These are phyloP conservation scores for Epichloe coenophiala DNA, from an alignment of 2,329 filamentous ascomycete species.

Conservation along the genomic window DNA sequence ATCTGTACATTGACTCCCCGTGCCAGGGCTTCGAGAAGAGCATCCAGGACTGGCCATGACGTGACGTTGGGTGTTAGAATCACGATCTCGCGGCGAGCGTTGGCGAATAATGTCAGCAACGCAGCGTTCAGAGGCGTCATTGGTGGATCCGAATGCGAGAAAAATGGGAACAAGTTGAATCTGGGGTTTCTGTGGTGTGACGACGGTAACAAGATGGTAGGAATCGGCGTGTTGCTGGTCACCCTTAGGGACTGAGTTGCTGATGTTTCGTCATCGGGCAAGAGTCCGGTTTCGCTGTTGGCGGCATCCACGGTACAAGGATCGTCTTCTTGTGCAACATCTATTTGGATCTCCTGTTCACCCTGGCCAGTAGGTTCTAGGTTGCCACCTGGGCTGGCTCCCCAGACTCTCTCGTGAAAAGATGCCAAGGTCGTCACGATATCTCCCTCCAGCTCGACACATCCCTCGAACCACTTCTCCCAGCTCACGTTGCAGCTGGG, in stretches of 20 bases:
- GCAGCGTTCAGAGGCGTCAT: constrained; percentile 55
- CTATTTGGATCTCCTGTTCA: not conserved
- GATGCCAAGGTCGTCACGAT: constrained; percentile 46
- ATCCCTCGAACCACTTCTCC: constrained; percentile 79
- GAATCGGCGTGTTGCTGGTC: constrained; percentile 16
- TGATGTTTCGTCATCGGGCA: constrained; percentile 9
- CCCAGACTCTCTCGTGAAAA: constrained; percentile 63
- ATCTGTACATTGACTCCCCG: constrained; percentile 57
- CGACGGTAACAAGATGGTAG: constrained; percentile 58
- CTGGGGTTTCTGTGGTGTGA: constrained; percentile 55
- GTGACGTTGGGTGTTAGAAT: constrained; percentile 73
- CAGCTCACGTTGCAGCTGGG: constrained; percentile 78
- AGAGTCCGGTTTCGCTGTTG: constrained; percentile 5
- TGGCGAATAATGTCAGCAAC: constrained; percentile 44
- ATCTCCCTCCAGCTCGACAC: constrained; percentile 50
- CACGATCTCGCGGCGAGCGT: constrained; percentile 45
- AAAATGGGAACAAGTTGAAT: constrained; percentile 47
- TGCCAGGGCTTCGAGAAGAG: constrained; percentile 44
- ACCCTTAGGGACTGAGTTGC: constrained; percentile 19
- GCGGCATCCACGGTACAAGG: not conserved
- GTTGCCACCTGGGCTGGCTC: constrained; percentile 9
- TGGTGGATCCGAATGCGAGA: constrained; percentile 35
- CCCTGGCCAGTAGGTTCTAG: not conserved
- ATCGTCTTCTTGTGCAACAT: not conserved
- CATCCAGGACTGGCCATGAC: constrained; percentile 46